Evolutionary conservation across 169 alveolate species (phyloP).

Genomic region (Cryptosporidium parvum): DNA sequence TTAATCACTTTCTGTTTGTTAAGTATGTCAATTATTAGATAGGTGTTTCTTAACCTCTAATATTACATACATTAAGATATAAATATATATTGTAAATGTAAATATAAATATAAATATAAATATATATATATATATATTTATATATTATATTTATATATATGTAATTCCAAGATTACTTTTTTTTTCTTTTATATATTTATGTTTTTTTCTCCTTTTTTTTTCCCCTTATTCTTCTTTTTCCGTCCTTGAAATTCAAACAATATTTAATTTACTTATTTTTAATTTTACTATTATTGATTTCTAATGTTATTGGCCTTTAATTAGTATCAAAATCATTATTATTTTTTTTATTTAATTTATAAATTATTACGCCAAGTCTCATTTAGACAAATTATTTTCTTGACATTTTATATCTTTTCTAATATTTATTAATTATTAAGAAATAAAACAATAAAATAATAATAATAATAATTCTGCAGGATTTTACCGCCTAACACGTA

Average conservation of each 20-base stretch:
- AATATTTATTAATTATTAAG: too few species aligned
- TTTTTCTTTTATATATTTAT: neutral
- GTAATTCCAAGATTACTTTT: neutral
- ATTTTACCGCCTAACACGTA: slow-evolving; percentile 50
- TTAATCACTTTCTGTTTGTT: neutral
- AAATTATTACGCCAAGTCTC: slow-evolving; percentile 39
- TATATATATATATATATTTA: neutral
- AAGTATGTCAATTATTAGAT: too few species aligned
- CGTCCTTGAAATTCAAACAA: neutral
- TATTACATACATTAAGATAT: neutral
- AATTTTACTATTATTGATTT: too few species aligned
- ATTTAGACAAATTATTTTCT: slow-evolving; percentile 18
- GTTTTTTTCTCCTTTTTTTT: too few species aligned
- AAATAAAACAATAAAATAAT: neutral
- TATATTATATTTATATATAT: neutral
- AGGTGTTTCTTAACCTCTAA: neutral
- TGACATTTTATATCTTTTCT: neutral
- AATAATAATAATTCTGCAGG: neutral
- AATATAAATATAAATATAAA: slow-evolving; percentile 4
- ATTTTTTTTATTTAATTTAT: too few species aligned
- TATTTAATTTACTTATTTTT: too few species aligned
- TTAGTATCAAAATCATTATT: too few species aligned
- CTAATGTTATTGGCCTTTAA: too few species aligned
- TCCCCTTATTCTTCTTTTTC: too few species aligned
- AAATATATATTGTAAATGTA: slow-evolving; percentile 4